These are phyloP conservation scores for Claviceps citrina DNA, from an alignment of 2,329 filamentous ascomycete species.

Conservation along the genomic window DNA sequence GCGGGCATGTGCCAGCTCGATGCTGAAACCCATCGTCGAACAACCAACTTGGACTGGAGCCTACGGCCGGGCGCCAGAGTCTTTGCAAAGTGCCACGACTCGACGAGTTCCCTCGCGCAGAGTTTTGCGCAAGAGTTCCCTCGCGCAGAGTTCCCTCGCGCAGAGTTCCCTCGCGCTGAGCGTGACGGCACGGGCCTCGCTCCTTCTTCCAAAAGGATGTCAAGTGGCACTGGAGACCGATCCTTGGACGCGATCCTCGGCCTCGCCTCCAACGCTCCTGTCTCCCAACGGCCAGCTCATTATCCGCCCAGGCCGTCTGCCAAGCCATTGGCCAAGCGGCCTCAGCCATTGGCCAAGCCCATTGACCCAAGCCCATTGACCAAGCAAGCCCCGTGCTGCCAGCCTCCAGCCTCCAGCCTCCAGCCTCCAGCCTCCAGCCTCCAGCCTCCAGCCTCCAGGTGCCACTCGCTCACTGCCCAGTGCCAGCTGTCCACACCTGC, in stretches of 20 bases:
- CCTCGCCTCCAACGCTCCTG: constrained; percentile 1
- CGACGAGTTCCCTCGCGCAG: background rate
- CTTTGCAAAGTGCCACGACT: background rate
- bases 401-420: background rate
- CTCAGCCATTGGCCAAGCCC: background rate
- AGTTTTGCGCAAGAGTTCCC: too few species aligned
- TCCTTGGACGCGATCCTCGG: background rate
- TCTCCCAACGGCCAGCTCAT: background rate
- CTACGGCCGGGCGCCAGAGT: background rate
- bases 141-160: background rate
- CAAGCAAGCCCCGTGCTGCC: too few species aligned
- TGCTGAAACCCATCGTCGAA: background rate
- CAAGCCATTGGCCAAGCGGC: background rate
- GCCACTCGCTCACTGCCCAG: too few species aligned
- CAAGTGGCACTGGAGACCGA: background rate
- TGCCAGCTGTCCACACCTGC: background rate
- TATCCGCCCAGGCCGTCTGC: background rate
- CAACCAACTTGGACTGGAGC: too few species aligned
- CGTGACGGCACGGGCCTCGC: background rate
- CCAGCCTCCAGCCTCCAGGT: too few species aligned
- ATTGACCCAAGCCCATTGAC: too few species aligned
- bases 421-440: too few species aligned
- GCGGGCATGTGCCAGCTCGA: background rate
- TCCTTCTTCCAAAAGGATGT: background rate
- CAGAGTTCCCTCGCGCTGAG: background rate